Percentiles rank a stretch among this genome's conserved stretches.
phyloP scores from a whole-genome alignment of 1,284 basidiomycete species.

The Sutorius eximius region DNA sequence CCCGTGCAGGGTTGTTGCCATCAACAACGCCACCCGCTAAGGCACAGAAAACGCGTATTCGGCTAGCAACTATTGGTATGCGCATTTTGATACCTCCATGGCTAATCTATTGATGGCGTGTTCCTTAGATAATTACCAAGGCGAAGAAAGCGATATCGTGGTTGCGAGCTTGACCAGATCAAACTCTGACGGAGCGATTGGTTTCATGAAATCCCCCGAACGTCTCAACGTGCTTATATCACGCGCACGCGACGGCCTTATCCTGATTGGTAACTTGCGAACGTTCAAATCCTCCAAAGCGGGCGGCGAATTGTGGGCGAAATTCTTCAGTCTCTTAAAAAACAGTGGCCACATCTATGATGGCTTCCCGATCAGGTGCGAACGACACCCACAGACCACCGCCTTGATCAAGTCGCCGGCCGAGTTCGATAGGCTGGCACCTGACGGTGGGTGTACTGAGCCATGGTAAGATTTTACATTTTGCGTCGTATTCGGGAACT shows the following conservation, averaged over 20 bases:
- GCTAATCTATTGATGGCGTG: not conserved
- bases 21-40: constrained; percentile 40
- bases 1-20: constrained; percentile 17
- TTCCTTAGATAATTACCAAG: constrained; percentile 59
- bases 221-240: constrained; percentile 67
- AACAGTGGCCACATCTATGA: constrained; percentile 48
- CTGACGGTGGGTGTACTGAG: constrained; percentile 59
- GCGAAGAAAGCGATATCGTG: constrained; percentile 68
- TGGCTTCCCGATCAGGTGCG: constrained; percentile 58
- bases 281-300: constrained; percentile 55
- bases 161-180: constrained; percentile 60
- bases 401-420: constrained; percentile 38
- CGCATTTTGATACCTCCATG: not conserved
- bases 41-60: constrained; percentile 38
- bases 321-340: constrained; percentile 46
- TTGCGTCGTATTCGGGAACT: not conserved
- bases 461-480: constrained; percentile 46
- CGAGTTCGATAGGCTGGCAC: constrained; percentile 52
- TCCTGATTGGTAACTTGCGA: constrained; percentile 61
- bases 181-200: constrained; percentile 53
- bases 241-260: constrained; percentile 59
- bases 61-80: constrained; percentile 60
- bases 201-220: constrained; percentile 66
- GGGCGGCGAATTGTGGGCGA: constrained; percentile 51
- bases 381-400: constrained; percentile 47